phyloP scores from a whole-genome alignment of 2,329 filamentous ascomycete species.

The Alternaria gansuensis region DNA sequence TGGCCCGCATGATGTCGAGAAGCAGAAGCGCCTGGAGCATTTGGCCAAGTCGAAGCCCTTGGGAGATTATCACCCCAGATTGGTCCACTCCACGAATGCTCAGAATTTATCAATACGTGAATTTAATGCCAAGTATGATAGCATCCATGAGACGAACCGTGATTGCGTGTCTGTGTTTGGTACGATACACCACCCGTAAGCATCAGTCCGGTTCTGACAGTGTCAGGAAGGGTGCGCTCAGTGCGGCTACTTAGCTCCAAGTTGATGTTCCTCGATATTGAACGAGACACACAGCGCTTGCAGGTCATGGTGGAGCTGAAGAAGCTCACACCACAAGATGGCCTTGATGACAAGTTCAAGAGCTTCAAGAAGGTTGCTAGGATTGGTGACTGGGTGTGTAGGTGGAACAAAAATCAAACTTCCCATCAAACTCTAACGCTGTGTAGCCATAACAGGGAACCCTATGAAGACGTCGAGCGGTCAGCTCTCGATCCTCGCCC shows the following conservation, averaged over 20 bases:
- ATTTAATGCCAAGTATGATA: conserved; percentile 45
- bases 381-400: conserved; percentile 85
- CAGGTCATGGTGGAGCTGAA: conserved; percentile 80
- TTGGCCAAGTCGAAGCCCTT: conserved; percentile 61
- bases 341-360: conserved; percentile 61
- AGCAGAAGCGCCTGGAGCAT: conserved; percentile 64
- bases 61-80: conserved; percentile 65
- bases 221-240: conserved; percentile 75
- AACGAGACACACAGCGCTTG: conserved; percentile 74
- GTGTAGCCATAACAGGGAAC: conserved; percentile 70
- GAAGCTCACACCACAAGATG: conserved; percentile 54
- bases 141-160: conserved; percentile 35
- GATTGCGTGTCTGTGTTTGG: conserved; percentile 50
- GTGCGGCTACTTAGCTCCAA: conserved; percentile 77
- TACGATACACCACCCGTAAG: conserved; percentile 28
- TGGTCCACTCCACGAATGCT: conserved; percentile 33
- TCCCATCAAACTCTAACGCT: conserved; percentile 22
- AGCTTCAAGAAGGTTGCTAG: conserved; percentile 72
- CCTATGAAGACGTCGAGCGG: conserved; percentile 75
- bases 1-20: conserved; percentile 55
- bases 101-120: conserved; percentile 37
- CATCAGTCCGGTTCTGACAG: conserved; percentile 35
- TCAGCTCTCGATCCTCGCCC: conserved; percentile 77
- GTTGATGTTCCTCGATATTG: conserved; percentile 84
- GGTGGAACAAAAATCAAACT: conserved; percentile 50